Percentiles rank a stretch among this genome's conserved stretches.
phyloP scores from a whole-genome alignment of 768 basidiomycete species.

The Royoungia palumana region DNA sequence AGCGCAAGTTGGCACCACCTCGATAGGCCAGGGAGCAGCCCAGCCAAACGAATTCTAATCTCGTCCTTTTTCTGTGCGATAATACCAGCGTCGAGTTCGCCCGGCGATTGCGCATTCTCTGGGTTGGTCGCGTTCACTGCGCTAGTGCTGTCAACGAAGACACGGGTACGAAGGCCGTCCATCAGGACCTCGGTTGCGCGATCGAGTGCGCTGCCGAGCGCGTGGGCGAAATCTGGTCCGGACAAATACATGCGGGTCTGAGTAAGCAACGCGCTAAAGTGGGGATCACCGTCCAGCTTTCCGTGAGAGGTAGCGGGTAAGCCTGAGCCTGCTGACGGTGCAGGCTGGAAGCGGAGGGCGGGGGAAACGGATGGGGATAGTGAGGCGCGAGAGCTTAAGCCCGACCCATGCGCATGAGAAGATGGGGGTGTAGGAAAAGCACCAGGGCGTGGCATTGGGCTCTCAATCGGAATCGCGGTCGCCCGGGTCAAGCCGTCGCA shows the following conservation, averaged over 20 bases:
- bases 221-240: conserved; percentile 66
- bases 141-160: conserved; percentile 45
- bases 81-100: conserved; percentile 15
- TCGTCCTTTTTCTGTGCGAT: conserved; percentile 28
- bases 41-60: conserved; percentile 65
- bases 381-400: conserved; percentile 27
- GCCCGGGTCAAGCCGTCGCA: conserved; percentile 7
- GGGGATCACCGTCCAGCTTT: conserved; percentile 19
- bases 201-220: conserved; percentile 73
- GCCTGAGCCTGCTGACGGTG: not conserved
- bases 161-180: conserved; percentile 56
- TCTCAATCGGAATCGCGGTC: conserved; percentile 18
- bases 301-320: conserved; percentile 5
- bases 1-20: conserved; percentile 73
- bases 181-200: conserved; percentile 63
- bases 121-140: conserved; percentile 4
- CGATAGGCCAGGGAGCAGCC: conserved; percentile 75
- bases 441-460: conserved; percentile 5
- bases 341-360: conserved; percentile 19
- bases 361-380: conserved; percentile 16
- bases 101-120: conserved; percentile 16
- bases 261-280: conserved; percentile 60
- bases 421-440: conserved; percentile 24
- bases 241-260: conserved; percentile 64
- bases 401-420: conserved; percentile 14